These are phyloP conservation scores for Penicillium sp. DNA, from an alignment of 2,329 filamentous ascomycete genomes.

Conservation along the genomic window DNA sequence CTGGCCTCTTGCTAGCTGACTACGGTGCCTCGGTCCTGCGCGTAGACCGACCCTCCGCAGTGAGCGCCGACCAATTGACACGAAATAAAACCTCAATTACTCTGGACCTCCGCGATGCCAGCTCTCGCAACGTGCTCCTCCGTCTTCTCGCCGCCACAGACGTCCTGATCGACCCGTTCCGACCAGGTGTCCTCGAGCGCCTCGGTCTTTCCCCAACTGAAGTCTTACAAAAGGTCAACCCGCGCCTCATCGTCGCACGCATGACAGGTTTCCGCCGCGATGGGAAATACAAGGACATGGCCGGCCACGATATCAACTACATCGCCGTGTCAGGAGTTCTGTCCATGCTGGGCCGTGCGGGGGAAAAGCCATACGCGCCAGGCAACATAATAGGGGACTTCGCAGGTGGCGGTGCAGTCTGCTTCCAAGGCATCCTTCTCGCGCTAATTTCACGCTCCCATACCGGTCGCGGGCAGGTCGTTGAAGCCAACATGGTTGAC, in stretches of 20 bases:
- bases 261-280: conserved; percentile 90
- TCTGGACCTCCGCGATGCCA: conserved; percentile 71
- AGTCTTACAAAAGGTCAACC: conserved; percentile 67
- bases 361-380: conserved; percentile 73
- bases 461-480: conserved; percentile 76
- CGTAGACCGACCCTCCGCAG: conserved; percentile 65
- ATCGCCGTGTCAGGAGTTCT: conserved; percentile 83
- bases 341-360: conserved; percentile 69
- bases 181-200: conserved; percentile 85
- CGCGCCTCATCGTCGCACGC: conserved; percentile 74
- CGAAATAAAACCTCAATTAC: conserved; percentile 79
- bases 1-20: conserved; percentile 84
- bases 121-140: conserved; percentile 67
- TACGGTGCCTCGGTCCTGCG: conserved; percentile 86
- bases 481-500: conserved; percentile 97
- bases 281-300: conserved; percentile 83
- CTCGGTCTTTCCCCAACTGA: conserved; percentile 72
- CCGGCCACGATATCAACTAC: conserved; percentile 96
- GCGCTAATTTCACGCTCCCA: conserved; percentile 68
- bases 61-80: conserved; percentile 71
- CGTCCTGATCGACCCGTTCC: conserved; percentile 89
- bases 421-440: conserved; percentile 79
- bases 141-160: conserved; percentile 66
- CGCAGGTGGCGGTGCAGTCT: conserved; percentile 79
- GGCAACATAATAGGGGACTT: conserved; percentile 88